Percentiles rank a stretch among this genome's conserved stretches.
These are phyloP conservation scores for Flaveria brownii DNA, from an alignment of 129 eudicot genomes.

Conservation along the genomic window DNA sequence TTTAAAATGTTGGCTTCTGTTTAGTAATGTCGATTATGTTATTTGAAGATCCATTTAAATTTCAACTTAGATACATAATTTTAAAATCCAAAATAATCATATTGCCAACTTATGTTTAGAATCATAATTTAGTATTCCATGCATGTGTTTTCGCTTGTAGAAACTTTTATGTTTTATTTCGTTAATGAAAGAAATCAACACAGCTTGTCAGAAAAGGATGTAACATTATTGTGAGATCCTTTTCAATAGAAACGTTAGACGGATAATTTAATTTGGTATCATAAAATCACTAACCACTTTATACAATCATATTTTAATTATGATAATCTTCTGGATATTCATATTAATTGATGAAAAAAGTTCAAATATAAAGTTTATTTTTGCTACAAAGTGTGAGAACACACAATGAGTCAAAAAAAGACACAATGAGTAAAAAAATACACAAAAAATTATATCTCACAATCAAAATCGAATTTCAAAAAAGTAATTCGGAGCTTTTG, in stretches of 20 bases:
- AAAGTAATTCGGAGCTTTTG: too few species aligned
- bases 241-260: not conserved
- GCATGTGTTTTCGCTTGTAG: not conserved
- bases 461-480: too few species aligned
- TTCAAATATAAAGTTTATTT: too few species aligned
- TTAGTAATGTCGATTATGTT: not conserved
- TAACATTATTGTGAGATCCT: not conserved
- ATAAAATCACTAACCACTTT: not conserved
- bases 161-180: not conserved
- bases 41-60: not conserved
- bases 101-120: not conserved
- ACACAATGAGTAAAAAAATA: too few species aligned
- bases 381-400: too few species aligned
- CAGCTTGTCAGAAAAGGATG: constrained; percentile 4
- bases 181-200: constrained; percentile 7
- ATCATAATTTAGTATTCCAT: not conserved
- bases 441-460: too few species aligned
- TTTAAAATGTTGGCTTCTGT: not conserved
- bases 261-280: constrained; percentile 4
- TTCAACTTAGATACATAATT: not conserved
- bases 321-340: constrained; percentile 7
- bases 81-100: not conserved
- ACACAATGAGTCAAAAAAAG: too few species aligned
- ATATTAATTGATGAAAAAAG: too few species aligned
- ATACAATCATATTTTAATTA: constrained; percentile 13